Percentiles rank a stretch among this genome's conserved stretches.
Evolutionary conservation across 2,329 filamentous ascomycete species (phyloP).

Genomic region (Beauveria scarabaeidicola): DNA sequence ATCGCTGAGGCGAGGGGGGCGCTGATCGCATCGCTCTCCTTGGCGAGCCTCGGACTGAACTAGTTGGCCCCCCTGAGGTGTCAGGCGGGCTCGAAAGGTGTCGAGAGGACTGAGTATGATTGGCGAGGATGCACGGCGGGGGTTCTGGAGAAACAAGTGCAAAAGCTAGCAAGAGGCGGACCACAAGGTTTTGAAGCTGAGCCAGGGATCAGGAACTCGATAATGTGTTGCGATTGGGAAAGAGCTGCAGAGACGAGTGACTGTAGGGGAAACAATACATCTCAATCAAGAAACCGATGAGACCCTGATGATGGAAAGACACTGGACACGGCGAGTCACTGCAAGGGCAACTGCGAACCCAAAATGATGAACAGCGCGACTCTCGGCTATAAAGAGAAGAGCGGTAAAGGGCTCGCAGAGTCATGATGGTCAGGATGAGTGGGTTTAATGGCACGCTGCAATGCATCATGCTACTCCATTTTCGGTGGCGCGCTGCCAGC

Average conservation of each 20-base stretch:
- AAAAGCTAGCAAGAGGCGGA: not conserved
- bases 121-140: not conserved
- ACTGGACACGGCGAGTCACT: not conserved
- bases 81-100: not conserved
- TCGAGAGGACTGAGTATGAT: not conserved
- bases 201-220: no score
- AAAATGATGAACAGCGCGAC: not conserved
- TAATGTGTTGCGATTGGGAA: not conserved
- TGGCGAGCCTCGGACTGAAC: no score
- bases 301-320: not conserved
- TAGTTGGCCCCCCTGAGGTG: not conserved
- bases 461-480: not conserved
- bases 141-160: not conserved
- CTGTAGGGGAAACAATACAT: not conserved
- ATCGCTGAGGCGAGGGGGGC: not conserved
- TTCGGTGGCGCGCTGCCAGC: not conserved
- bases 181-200: not conserved
- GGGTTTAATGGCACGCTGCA: constrained; percentile 4
- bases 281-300: not conserved
- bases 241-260: no score
- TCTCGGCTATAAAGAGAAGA: not conserved
- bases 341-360: not conserved
- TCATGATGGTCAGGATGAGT: not conserved
- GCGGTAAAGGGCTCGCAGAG: constrained; percentile 1
- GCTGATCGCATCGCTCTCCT: not conserved